Percentiles rank a stretch among this genome's conserved stretches.
Conservation (phyloP, 2,329 filamentous ascomycete genomes). For the Epichloe sylvatica region DNA sequence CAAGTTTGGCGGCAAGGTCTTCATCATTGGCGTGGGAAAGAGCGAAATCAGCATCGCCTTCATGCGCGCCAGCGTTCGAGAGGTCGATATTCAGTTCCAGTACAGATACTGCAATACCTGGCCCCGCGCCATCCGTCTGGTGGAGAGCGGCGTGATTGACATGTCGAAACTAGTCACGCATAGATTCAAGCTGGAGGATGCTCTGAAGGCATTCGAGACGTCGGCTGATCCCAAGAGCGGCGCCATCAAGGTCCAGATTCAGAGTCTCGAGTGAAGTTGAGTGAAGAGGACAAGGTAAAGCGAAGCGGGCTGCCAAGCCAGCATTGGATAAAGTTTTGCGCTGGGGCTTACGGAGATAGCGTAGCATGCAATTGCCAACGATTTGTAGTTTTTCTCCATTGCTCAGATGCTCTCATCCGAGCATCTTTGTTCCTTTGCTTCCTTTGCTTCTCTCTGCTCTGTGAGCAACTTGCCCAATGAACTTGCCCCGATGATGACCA, state of each 20-base stretch:
- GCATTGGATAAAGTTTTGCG: no score
- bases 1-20: conserved; percentile 94
- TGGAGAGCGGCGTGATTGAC: conserved; percentile 73
- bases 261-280: conserved; percentile 43
- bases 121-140: conserved; percentile 79
- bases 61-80: conserved; percentile 79
- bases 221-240: conserved; percentile 79
- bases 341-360: no score
- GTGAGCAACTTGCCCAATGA: no score
- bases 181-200: conserved; percentile 72
- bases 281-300: background rate
- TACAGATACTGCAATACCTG: conserved; percentile 95
- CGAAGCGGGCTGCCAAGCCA: no score
- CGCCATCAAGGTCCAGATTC: conserved; percentile 96
- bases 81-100: conserved; percentile 92
- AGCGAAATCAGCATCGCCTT: conserved; percentile 94
- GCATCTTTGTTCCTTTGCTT: background rate
- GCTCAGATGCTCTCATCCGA: no score
- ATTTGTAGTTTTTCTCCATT: no score
- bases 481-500: no score
- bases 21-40: conserved; percentile 89
- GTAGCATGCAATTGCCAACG: no score
- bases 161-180: conserved; percentile 77
- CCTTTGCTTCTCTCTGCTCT: background rate
- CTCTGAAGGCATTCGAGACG: conserved; percentile 77